Conservation (phyloP, 2,329 filamentous ascomycete species). For the Cucurbitaria berberidis region DNA sequence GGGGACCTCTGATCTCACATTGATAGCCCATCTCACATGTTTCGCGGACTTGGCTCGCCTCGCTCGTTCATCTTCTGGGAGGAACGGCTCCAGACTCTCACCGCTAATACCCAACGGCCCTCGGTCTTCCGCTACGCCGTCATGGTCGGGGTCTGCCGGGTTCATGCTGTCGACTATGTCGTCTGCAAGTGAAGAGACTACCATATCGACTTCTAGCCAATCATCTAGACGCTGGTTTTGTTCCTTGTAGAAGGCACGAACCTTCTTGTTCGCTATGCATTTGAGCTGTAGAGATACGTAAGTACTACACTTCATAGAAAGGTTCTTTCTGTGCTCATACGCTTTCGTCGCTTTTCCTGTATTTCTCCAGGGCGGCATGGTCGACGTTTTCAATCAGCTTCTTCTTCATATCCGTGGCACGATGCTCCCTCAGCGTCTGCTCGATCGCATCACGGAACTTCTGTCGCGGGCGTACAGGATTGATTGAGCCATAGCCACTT, state of each 20-base stretch:
- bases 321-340: slow-evolving; percentile 19
- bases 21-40: slow-evolving; percentile 63
- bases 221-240: slow-evolving; percentile 63
- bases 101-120: slow-evolving; percentile 57
- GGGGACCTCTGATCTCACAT: slow-evolving; percentile 42
- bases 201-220: slow-evolving; percentile 65
- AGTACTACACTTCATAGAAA: not conserved
- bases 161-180: slow-evolving; percentile 67
- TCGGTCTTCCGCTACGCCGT: slow-evolving; percentile 61
- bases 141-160: slow-evolving; percentile 61
- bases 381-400: slow-evolving; percentile 57
- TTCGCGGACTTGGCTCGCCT: slow-evolving; percentile 55
- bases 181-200: slow-evolving; percentile 62
- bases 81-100: slow-evolving; percentile 60
- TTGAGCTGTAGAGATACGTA: slow-evolving; percentile 50
- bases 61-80: slow-evolving; percentile 62
- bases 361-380: slow-evolving; percentile 56
- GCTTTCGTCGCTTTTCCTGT: slow-evolving; percentile 59
- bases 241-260: slow-evolving; percentile 61
- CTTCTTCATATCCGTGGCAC: slow-evolving; percentile 57
- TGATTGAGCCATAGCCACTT: slow-evolving; percentile 32
- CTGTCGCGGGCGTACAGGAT: slow-evolving; percentile 20
- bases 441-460: slow-evolving; percentile 57
- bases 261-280: slow-evolving; percentile 57
- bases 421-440: slow-evolving; percentile 54